These are phyloP conservation scores for Boletus vinaceobasis DNA, from an alignment of 768 basidiomycete genomes.

Conservation along the genomic window DNA sequence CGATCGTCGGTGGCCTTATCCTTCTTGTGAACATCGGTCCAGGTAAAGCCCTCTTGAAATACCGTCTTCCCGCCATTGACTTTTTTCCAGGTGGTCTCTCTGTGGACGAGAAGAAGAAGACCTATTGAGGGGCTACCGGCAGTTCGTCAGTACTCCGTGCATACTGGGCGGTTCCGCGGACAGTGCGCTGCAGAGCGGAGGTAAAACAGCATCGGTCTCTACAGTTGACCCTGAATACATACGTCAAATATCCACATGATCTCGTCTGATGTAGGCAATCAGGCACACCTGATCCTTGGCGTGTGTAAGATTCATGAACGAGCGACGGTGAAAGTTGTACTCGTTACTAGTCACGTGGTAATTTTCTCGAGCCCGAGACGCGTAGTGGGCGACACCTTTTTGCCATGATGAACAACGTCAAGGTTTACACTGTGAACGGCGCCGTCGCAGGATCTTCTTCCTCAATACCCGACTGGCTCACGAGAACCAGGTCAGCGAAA, in stretches of 20 bases:
- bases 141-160: neutral
- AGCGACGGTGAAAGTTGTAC: neutral
- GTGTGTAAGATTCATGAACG: neutral
- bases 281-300: neutral
- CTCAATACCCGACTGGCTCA: slow-evolving; percentile 93
- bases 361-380: neutral
- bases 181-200: neutral
- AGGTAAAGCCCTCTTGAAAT: slow-evolving; percentile 42
- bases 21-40: slow-evolving; percentile 98
- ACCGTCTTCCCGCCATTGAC: neutral
- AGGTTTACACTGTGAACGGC: slow-evolving; percentile 96
- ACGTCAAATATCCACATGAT: slow-evolving; percentile 13
- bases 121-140: slow-evolving; percentile 44
- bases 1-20: slow-evolving; percentile 96
- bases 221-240: slow-evolving; percentile 17
- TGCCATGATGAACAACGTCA: slow-evolving; percentile 44
- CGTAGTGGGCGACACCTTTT: neutral
- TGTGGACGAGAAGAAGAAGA: slow-evolving; percentile 99
- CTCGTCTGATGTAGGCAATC: slow-evolving; percentile 9
- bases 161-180: neutral
- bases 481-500: slow-evolving; percentile 57
- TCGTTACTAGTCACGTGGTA: slow-evolving; percentile 17
- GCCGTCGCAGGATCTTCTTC: slow-evolving; percentile 83
- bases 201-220: slow-evolving; percentile 8
- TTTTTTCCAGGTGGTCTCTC: slow-evolving; percentile 76